A percentile compares a stretch with the other conserved stretches of the same genome.
Conservation (phyloP, 2,329 filamentous ascomycete genomes). For the Chaetomium sp. region DNA sequence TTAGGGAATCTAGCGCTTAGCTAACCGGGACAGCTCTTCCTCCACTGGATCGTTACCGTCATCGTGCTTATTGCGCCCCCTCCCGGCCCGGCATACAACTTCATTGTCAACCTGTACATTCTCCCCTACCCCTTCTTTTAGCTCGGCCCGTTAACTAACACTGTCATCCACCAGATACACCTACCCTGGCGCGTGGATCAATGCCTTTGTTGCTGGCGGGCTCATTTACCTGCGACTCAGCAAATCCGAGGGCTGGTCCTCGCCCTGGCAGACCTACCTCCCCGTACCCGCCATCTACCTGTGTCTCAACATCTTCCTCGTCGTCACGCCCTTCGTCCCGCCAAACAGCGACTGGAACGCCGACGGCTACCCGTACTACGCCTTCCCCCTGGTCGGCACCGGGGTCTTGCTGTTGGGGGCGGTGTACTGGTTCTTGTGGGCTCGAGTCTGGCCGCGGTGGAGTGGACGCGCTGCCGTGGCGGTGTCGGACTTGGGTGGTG, state of each 20-base stretch:
- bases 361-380: conserved; percentile 57
- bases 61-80: conserved; percentile 68
- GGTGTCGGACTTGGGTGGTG: conserved; percentile 43
- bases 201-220: conserved; percentile 53
- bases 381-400: conserved; percentile 58
- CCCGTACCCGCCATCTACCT: conserved; percentile 53
- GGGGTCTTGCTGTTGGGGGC: conserved; percentile 53
- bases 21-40: conserved; percentile 48
- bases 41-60: conserved; percentile 67
- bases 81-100: conserved; percentile 69
- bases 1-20: too few relatives aligned
- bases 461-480: conserved; percentile 54
- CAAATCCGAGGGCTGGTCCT: conserved; percentile 55
- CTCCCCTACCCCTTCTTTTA: background rate
- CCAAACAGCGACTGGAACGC: conserved; percentile 51
- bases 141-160: background rate
- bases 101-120: conserved; percentile 58
- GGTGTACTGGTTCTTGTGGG: conserved; percentile 58
- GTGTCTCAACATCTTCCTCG: conserved; percentile 55
- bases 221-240: conserved; percentile 55
- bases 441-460: conserved; percentile 51
- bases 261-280: conserved; percentile 54
- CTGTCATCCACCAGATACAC: conserved; percentile 41
- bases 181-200: conserved; percentile 58
- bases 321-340: conserved; percentile 58